Evolutionary conservation across 371 early-diverging fungal species (phyloP).

Genomic region (Vairimorpha apis): DNA sequence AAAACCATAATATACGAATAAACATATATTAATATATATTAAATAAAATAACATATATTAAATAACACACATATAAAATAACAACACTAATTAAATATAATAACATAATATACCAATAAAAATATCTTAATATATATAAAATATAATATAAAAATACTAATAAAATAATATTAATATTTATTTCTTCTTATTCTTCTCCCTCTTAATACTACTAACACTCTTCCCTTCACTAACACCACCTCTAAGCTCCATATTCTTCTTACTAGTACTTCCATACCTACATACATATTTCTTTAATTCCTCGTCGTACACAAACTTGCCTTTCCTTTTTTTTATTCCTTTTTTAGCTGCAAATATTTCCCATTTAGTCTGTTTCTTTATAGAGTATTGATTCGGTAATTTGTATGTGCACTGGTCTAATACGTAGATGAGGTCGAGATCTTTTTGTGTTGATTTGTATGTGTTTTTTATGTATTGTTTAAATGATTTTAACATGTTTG

Average conservation of each 20-base stretch:
- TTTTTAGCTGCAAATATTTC: conserved; percentile 94
- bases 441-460: conserved; percentile 6
- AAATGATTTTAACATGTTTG: not conserved
- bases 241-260: conserved; percentile 66
- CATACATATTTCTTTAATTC: conserved; percentile 74
- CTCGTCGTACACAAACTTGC: conserved; percentile 76
- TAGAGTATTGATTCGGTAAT: conserved; percentile 18
- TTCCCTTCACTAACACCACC: conserved; percentile 81
- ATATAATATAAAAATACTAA: too few relatives aligned
- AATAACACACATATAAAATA: too few relatives aligned
- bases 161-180: conserved; percentile 39
- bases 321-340: conserved; percentile 78
- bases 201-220: conserved; percentile 52
- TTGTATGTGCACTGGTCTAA: conserved; percentile 1
- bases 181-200: conserved; percentile 31
- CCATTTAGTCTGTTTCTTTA: conserved; percentile 74
- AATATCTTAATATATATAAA: too few relatives aligned
- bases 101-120: too few relatives aligned
- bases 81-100: too few relatives aligned
- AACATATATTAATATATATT: too few relatives aligned
- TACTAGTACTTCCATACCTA: conserved; percentile 78
- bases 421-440: conserved; percentile 32
- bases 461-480: conserved; percentile 20
- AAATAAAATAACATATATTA: too few relatives aligned
- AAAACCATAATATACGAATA: too few relatives aligned